Percentiles rank a stretch among this genome's conserved stretches.
These are phyloP conservation scores for Podospora pseudopauciseta DNA, from an alignment of 495 filamentous ascomycete genomes.

Conservation along the genomic window DNA sequence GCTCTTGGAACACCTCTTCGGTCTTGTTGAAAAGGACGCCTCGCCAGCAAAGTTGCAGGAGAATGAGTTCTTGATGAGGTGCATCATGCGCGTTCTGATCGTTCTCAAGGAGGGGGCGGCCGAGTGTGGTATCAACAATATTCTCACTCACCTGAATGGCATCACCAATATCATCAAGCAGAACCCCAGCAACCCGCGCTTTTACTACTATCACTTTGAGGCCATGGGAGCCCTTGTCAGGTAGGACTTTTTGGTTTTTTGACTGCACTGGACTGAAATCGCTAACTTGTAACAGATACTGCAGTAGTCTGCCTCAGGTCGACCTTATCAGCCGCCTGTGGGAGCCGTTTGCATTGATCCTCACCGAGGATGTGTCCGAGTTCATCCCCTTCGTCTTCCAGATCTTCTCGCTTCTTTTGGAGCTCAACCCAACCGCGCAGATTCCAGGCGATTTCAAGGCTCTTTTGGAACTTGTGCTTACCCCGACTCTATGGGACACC, in stretches of 20 bases:
- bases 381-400: constrained; percentile 97
- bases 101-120: constrained; percentile 77
- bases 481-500: constrained; percentile 77
- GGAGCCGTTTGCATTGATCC: constrained; percentile 67
- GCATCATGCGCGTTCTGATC: constrained; percentile 94
- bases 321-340: constrained; percentile 77
- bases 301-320: constrained; percentile 61
- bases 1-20: constrained; percentile 87
- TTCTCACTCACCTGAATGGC: constrained; percentile 72
- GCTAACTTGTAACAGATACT: constrained; percentile 50
- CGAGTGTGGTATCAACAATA: constrained; percentile 61
- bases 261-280: background rate
- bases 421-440: constrained; percentile 68
- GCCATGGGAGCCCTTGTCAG: constrained; percentile 89
- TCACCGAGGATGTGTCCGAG: constrained; percentile 84
- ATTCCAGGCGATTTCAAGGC: constrained; percentile 73
- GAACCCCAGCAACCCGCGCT: constrained; percentile 95
- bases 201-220: constrained; percentile 99
- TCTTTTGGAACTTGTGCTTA: constrained; percentile 69
- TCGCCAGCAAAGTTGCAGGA: constrained; percentile 92
- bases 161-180: constrained; percentile 84
- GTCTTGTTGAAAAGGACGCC: constrained; percentile 73
- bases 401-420: constrained; percentile 82
- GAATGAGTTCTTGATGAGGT: constrained; percentile 98
- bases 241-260: constrained; percentile 35